Percentiles rank a stretch among this genome's conserved stretches.
Conservation (phyloP, 768 basidiomycete genomes). For the Podaxis sp. region DNA sequence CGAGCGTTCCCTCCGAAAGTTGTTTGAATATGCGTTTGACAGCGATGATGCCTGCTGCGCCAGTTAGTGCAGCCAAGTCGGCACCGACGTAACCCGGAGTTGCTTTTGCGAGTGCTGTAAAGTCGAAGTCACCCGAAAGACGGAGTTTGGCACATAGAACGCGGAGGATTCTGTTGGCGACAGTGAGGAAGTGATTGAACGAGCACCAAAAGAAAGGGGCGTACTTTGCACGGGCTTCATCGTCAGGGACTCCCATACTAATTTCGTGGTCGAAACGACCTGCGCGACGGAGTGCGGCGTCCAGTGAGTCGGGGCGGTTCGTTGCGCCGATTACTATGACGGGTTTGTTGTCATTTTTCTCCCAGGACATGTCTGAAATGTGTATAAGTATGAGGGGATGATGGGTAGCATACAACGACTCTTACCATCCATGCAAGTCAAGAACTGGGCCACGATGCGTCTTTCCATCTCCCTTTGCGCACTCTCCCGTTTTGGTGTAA, state of each 20-base stretch:
- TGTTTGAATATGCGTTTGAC: conserved; percentile 94
- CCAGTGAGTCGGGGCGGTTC: conserved; percentile 92
- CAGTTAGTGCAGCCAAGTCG: conserved; percentile 85
- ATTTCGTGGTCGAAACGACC: conserved; percentile 98
- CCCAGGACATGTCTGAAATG: conserved; percentile 85
- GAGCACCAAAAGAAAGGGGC: conserved; percentile 24
- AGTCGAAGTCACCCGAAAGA: conserved; percentile 88
- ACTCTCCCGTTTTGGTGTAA: conserved; percentile 96
- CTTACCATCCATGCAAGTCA: conserved; percentile 98
- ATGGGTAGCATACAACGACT: background rate
- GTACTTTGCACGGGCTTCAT: conserved; percentile 86
- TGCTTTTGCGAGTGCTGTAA: conserved; percentile 78
- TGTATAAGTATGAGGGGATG: background rate
- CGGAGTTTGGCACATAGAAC: conserved; percentile 84
- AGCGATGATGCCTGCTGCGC: conserved; percentile 93
- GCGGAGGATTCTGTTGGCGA: conserved; percentile 70
- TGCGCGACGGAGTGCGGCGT: conserved; percentile 89
- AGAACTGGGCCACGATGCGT: conserved; percentile 93
- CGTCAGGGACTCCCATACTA: conserved; percentile 95
- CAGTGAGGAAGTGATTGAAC: background rate
- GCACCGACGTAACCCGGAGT: conserved; percentile 99
- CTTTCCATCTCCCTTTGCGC: conserved; percentile 99
- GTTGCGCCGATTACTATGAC: conserved; percentile 96
- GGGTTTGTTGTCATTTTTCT: conserved; percentile 89
- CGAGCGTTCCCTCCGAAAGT: conserved; percentile 64